Conservation (phyloP, 768 basidiomycete species). For the Leccinum sublutescens region DNA sequence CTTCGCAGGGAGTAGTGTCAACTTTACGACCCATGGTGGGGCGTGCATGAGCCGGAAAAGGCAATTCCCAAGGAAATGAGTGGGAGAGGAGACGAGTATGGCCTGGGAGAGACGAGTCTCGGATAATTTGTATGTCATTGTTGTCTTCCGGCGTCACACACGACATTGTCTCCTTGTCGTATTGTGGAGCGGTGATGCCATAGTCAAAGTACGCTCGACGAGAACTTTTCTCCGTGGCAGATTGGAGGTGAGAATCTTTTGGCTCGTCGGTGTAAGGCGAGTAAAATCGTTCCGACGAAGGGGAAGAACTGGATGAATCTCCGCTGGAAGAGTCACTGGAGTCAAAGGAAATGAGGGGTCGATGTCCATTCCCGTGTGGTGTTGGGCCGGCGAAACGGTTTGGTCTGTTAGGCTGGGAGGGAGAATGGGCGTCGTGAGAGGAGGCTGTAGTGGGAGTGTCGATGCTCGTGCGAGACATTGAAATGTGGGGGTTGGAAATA, state of each 20-base stretch:
- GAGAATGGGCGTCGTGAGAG: neutral
- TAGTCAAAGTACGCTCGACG: conserved; percentile 26
- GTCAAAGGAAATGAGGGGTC: conserved; percentile 6
- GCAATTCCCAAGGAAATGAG: conserved; percentile 22
- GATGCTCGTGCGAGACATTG: neutral
- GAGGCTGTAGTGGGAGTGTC: neutral
- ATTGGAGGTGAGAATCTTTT: neutral
- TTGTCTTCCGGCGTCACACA: conserved; percentile 7
- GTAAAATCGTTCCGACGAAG: neutral
- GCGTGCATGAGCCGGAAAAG: conserved; percentile 13
- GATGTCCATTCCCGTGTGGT: neutral
- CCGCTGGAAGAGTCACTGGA: conserved; percentile 13
- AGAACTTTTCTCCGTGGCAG: conserved; percentile 14
- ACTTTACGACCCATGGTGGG: neutral
- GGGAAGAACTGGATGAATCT: conserved; percentile 3
- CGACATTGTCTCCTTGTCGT: neutral
- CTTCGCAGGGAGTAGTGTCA: neutral
- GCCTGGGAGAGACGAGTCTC: neutral
- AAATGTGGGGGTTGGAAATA: neutral
- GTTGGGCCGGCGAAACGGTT: neutral
- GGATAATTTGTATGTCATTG: neutral
- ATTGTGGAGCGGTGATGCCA: conserved; percentile 8
- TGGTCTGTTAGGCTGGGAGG: neutral
- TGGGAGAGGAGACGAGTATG: conserved; percentile 5
- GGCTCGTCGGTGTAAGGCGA: conserved; percentile 10